Evolutionary conservation across 768 basidiomycete species (phyloP).

Genomic region (Tubosaeta brunneosetosa): DNA sequence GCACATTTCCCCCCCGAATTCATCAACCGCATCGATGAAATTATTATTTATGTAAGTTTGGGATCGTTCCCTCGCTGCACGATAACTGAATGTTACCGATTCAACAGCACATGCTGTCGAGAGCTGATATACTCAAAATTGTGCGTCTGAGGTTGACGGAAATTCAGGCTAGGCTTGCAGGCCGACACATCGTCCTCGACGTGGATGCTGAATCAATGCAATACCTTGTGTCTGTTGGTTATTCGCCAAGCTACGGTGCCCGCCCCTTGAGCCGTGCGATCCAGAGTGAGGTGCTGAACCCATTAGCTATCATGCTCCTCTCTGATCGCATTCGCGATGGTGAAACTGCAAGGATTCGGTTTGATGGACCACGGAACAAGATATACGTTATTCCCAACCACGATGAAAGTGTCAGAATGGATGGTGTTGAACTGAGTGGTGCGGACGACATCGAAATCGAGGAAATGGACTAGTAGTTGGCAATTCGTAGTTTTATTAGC

Average conservation of each 20-base stretch:
- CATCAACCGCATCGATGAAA: conserved; percentile 84
- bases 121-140: conserved; percentile 72
- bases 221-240: conserved; percentile 71
- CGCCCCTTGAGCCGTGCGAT: conserved; percentile 89
- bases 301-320: conserved; percentile 79
- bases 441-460: conserved; percentile 43
- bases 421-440: conserved; percentile 55
- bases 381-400: conserved; percentile 82
- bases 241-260: conserved; percentile 83
- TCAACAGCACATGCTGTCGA: conserved; percentile 72
- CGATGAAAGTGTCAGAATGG: conserved; percentile 42
- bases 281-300: conserved; percentile 89
- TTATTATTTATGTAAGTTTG: conserved; percentile 58
- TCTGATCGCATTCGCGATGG: conserved; percentile 78
- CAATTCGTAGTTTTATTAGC: no score
- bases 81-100: conserved; percentile 18
- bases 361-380: conserved; percentile 79
- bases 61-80: neutral
- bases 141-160: conserved; percentile 87
- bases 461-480: conserved; percentile 17
- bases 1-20: conserved; percentile 91
- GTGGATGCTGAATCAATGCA: conserved; percentile 73
- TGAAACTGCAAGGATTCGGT: conserved; percentile 69
- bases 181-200: conserved; percentile 75
- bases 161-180: conserved; percentile 72